Base-by-base conservation (phyloP, 257 asterid species). In the Nicotiana attenuata region DNA sequence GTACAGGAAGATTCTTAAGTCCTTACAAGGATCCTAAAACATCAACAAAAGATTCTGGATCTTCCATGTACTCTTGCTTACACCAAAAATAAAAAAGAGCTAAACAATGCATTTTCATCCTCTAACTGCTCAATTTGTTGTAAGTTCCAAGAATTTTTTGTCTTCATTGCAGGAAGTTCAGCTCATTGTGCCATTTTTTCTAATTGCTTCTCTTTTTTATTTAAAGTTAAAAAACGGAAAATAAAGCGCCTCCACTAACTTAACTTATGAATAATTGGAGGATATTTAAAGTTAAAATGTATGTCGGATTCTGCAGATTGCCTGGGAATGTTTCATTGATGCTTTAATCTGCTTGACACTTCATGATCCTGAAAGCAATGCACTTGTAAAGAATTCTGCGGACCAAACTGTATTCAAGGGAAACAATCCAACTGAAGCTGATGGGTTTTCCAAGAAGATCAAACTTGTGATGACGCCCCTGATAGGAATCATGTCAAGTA, bases 271-370 rank as follows among this genome's bases (percentile, higher is more conserved):
- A 50, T 50, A 75, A 26, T 20, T 75, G 24, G 63, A 22, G 15
- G 7, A 3, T 75, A 38, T 2, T 75, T 65, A 65, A 50, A 80
- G 26, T 11, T 65, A 35, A 28, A 64, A 56, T 41, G 10, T 7
- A 29, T 85, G 81, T 75, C 55, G 75, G 80, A 80, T 65, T 65
- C 84, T 87, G 85, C 90, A 92, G 97, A 95, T 90, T 19, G 89
- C 98, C 38, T 94, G 97, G 98, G 94, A 94, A 87, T 91, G 93
- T 83, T 86, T 94, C 52, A 82, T 94, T 81, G 97, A 92, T 89
- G 92, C 91, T 86, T 86, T 90, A 76, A 83, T 89, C 29, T 90
- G 81, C 76, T 89, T 89, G 47, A 88, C 78, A 82, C 81, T 81
- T 86, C 87, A 87, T 84, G 83, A 84, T 80, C 78, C 89, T 83